A percentile compares a stretch with the other conserved stretches of the same genome.
phyloP scores from a whole-genome alignment of 495 filamentous ascomycete genomes.

The Penicillium bialowiezense region DNA sequence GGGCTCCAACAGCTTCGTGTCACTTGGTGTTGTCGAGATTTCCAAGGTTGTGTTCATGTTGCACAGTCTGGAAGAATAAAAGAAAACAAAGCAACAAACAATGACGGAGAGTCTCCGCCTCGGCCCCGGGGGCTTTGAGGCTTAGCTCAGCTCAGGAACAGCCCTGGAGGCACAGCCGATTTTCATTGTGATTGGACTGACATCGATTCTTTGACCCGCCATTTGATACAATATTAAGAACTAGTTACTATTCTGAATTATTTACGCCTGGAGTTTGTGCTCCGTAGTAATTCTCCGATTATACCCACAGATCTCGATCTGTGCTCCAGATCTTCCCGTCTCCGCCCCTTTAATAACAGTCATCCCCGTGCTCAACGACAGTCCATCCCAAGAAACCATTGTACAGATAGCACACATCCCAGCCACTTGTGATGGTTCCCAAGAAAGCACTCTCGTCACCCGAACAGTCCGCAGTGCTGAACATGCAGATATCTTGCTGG shows the following conservation, averaged over 20 bases:
- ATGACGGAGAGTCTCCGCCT: too few relatives aligned
- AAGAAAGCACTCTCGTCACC: conserved; percentile 1
- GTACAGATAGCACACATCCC: conserved; percentile 32
- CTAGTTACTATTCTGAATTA: neutral
- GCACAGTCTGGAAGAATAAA: too few relatives aligned
- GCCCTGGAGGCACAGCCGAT: too few relatives aligned
- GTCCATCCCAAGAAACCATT: conserved; percentile 22
- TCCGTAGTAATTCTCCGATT: neutral
- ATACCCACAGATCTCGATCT: neutral
- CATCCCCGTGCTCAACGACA: conserved; percentile 20
- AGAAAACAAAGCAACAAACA: too few relatives aligned
- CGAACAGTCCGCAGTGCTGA: conserved; percentile 13
- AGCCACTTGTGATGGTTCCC: conserved; percentile 22
- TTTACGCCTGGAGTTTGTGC: too few relatives aligned
- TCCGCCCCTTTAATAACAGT: too few relatives aligned
- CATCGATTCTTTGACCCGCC: neutral
- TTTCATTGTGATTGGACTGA: too few relatives aligned
- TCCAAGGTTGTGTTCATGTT: too few relatives aligned
- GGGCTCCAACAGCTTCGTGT: neutral
- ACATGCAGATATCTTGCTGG: conserved; percentile 28
- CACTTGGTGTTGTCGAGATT: too few relatives aligned
- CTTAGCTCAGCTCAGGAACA: too few relatives aligned
- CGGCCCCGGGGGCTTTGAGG: too few relatives aligned
- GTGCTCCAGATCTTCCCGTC: neutral
- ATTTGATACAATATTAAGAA: neutral